Percentiles rank a stretch among this genome's conserved stretches.
Conservation (phyloP, 129 eudicot genomes). For the Mikania micrantha region DNA sequence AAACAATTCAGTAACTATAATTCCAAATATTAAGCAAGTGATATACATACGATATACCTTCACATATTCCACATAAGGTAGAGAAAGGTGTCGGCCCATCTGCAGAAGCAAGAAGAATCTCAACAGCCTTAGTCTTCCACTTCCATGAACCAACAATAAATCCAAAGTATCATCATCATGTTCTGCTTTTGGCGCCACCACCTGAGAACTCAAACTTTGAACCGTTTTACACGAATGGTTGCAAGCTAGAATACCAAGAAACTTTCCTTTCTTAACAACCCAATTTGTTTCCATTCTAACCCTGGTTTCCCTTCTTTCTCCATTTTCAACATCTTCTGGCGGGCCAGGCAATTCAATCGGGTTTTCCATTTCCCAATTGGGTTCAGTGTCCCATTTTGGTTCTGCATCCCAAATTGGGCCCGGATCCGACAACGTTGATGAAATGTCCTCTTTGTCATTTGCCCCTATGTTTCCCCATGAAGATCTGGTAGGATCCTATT, state of each 20-base stretch:
- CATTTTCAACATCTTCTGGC: constrained; percentile 37
- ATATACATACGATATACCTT: constrained; percentile 52
- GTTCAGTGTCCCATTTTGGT: constrained; percentile 90
- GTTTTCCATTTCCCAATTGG: constrained; percentile 69
- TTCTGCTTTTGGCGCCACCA: constrained; percentile 95
- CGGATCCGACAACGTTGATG: constrained; percentile 96
- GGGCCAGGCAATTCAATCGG: constrained; percentile 78
- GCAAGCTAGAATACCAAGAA: constrained; percentile 88
- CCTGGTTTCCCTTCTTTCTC: constrained; percentile 27
- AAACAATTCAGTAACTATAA: neutral
- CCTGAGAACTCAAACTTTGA: constrained; percentile 97
- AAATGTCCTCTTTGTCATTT: constrained; percentile 84
- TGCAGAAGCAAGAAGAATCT: constrained; percentile 76
- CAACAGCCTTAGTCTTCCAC: constrained; percentile 73
- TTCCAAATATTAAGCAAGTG: neutral
- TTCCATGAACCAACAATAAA: constrained; percentile 83
- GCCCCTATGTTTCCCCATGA: constrained; percentile 70
- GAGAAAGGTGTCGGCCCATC: constrained; percentile 80
- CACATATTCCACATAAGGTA: constrained; percentile 87
- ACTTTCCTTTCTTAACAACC: constrained; percentile 72
- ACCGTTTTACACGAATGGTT: constrained; percentile 96
- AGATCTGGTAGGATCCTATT: constrained; percentile 50
- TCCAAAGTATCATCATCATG: constrained; percentile 86
- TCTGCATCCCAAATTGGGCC: constrained; percentile 98
- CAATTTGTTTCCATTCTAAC: constrained; percentile 54